Evolutionary conservation across 1,284 basidiomycete genomes (phyloP).

Genomic region (Ustilago esculenta): DNA sequence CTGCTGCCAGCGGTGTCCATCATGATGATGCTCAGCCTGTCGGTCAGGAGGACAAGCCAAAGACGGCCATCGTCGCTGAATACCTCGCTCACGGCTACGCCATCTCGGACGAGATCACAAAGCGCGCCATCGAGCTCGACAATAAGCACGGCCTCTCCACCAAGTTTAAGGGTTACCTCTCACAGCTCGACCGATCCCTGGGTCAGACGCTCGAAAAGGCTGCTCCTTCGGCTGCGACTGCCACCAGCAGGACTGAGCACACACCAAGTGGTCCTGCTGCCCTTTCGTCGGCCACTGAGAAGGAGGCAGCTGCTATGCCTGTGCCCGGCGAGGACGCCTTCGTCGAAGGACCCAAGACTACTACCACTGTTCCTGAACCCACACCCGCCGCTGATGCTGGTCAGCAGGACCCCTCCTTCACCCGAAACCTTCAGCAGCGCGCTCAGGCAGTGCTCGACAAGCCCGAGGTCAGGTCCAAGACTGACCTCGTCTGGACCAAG

Average conservation of each 20-base stretch:
- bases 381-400: constrained; percentile 15
- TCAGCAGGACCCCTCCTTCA: constrained; percentile 43
- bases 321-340: constrained; percentile 40
- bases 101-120: constrained; percentile 56
- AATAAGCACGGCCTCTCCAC: constrained; percentile 56
- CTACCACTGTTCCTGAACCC: constrained; percentile 44
- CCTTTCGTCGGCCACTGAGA: constrained; percentile 40
- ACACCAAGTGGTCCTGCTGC: constrained; percentile 49
- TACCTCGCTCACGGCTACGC: constrained; percentile 59
- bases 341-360: constrained; percentile 40
- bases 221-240: constrained; percentile 22
- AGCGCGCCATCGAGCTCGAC: constrained; percentile 61
- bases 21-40: constrained; percentile 36
- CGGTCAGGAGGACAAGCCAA: constrained; percentile 61
- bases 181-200: constrained; percentile 54
- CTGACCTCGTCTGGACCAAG: constrained; percentile 55
- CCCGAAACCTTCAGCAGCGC: constrained; percentile 45
- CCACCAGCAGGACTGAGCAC: constrained; percentile 43
- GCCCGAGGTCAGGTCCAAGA: constrained; percentile 55
- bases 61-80: constrained; percentile 58
- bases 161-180: constrained; percentile 54
- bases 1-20: constrained; percentile 1
- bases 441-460: constrained; percentile 50
- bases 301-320: constrained; percentile 46
- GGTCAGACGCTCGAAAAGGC: constrained; percentile 47